Evolutionary conservation across 2,329 filamentous ascomycete genomes (phyloP).

Genomic region (Fusarium neocosmosporiellum): DNA sequence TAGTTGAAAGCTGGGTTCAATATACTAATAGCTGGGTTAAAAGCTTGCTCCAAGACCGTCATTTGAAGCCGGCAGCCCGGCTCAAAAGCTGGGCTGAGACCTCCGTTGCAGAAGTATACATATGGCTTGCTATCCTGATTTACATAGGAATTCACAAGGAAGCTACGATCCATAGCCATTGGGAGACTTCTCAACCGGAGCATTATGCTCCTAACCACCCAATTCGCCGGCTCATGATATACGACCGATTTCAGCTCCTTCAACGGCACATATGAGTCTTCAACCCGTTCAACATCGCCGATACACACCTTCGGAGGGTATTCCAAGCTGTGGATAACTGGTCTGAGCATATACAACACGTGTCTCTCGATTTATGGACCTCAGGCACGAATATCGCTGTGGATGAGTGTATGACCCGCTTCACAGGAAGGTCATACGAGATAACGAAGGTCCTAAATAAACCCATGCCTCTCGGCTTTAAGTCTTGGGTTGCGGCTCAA

Average conservation of each 20-base stretch:
- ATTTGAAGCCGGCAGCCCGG: not conserved
- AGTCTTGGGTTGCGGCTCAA: not conserved
- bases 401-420: not conserved
- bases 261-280: not conserved
- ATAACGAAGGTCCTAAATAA: not conserved
- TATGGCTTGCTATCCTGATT: too few relatives aligned
- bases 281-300: not conserved
- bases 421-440: not conserved
- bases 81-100: not conserved
- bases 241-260: not conserved
- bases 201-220: not conserved
- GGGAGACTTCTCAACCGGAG: not conserved
- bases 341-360: not conserved
- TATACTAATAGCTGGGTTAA: not conserved
- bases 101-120: not conserved
- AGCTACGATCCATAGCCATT: not conserved
- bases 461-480: not conserved
- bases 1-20: not conserved
- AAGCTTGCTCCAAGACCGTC: not conserved
- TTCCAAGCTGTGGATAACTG: not conserved
- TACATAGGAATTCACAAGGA: not conserved
- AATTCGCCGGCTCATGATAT: not conserved
- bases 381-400: not conserved
- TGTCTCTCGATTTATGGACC: not conserved
- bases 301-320: not conserved